Evolutionary conservation across 805 yeast species (phyloP), one percentile per base, ranked within the genome.

Genomic region (Yamadazyma endophytica): DNA sequence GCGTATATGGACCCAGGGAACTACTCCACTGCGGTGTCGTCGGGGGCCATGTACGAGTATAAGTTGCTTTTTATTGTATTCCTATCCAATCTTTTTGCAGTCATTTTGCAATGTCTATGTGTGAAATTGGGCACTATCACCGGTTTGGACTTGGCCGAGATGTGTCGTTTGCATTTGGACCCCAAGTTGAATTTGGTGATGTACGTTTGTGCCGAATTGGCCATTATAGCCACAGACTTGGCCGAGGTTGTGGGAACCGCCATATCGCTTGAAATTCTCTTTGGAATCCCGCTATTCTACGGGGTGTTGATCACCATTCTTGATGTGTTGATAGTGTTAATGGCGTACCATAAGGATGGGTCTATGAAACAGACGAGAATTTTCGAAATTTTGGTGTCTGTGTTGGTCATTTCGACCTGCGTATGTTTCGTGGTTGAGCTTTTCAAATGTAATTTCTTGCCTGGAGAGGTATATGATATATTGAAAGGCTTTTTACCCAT

Each of bases 171-270:
- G 28, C 85, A 88, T 56, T 61, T 89, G 24, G 81, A 89, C 2
- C 65, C 59, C 33, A 70, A 69, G 37, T 47, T 83, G 19, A 83
- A 82, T 48, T 45, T 80, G 24, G 47, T 70, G 18, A 59, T 88
- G 15, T 89, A 90, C 54, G 52, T 79, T 2, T 68, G 89, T 39
- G 94, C 97, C 0, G 97, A 90, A 50, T 61, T 82, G 13, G 95
- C 97, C 13, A 90, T 90, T 37, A 79, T 90, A 25, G 96, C 97
- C 2, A 90, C 97, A 0, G 98, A 90, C 60, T 72, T 92, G 42
- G 97, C 98, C 1, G 97, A 90, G 54, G 96, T 90, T 21, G 90
- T 92, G 16, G 98, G 98, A n/a, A 86, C 96, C 3, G 97, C 97
- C 3, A 87, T 90, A 35, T 82, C 97, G 1, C 68, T 90, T 35